Evolutionary conservation across 2,329 filamentous ascomycete species (phyloP), one percentile per base, ranked within the genome.

Genomic region (Sporothrix curviconia): DNA sequence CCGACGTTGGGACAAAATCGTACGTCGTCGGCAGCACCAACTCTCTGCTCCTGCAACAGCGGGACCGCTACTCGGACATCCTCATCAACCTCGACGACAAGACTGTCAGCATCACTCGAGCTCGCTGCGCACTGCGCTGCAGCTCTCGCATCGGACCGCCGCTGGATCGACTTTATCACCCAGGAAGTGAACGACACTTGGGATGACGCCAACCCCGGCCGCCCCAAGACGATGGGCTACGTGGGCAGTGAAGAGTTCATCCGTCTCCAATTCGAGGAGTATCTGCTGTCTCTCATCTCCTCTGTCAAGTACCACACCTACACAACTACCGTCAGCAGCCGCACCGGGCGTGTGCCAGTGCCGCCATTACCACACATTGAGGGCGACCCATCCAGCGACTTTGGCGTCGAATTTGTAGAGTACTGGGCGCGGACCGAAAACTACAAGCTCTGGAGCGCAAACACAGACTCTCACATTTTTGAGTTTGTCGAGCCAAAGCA

Each of bases 1-100:
- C 92, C 54, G 92, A 97, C 72, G 85, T 90, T 65, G 89, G 90
- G 42, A 97, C 94, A 19, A 97, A 96, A 74, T 96, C 92, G 1
- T 99, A 97, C 67, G 88, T 99, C 55, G 92, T 99, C 58, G 94
- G 94, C 62, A 96, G 92, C 64, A 99, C 94, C 37, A 99, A 99
- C 70, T 95, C 91, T 6, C 78, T 99, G 24, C 79, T 99, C 34
- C 76, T 99, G 11, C 92, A 96, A 67, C 94, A 99, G 70, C 95
- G 86, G 70, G 92, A 99, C 69, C 85, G 91, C 44, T 97, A 99
- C 70, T 95, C 91, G 70, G 94, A 99, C 67, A 90, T 97, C 36
- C 79, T 99, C 60, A 91, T 99, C 69, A 96, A 99, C 68, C 84
- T 99, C 19, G 94, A 99, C 69, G 92, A 96, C 62, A 83, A 87